Conservation (phyloP, 306 rosid genomes). For the Abrus precatorius region DNA sequence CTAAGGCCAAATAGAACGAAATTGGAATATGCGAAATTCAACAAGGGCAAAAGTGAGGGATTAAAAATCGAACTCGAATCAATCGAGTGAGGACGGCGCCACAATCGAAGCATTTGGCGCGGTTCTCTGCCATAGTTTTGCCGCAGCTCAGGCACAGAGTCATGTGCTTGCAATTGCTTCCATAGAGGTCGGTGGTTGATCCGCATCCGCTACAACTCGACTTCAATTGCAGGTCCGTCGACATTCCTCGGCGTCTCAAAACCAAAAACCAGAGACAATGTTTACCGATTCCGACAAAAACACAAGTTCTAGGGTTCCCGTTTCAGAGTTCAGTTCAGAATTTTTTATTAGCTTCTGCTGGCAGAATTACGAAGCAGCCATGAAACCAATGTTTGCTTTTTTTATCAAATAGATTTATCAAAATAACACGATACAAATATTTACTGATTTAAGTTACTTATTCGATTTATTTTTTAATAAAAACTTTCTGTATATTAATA, state of each 20-base stretch:
- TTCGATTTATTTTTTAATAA: too few relatives aligned
- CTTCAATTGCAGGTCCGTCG: slow-evolving; percentile 70
- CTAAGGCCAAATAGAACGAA: not conserved
- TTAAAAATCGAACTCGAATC: slow-evolving; percentile 72
- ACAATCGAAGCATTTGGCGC: slow-evolving; percentile 78
- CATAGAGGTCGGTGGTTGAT: slow-evolving; percentile 81
- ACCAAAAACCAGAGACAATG: not conserved
- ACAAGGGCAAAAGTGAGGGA: not conserved
- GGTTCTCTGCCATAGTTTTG: slow-evolving; percentile 83
- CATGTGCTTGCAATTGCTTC: slow-evolving; percentile 97
- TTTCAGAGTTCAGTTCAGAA: not conserved
- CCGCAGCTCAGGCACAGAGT: slow-evolving; percentile 87
- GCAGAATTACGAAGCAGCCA: not conserved
- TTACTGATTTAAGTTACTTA: too few relatives aligned
- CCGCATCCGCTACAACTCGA: slow-evolving; percentile 83
- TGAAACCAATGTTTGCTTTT: not conserved
- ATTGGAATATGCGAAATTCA: not conserved
- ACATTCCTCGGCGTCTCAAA: slow-evolving; percentile 43
- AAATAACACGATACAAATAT: too few relatives aligned
- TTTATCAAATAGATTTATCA: not conserved
- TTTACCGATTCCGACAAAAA: not conserved
- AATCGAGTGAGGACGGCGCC: slow-evolving; percentile 77
- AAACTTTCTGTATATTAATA: too few relatives aligned
- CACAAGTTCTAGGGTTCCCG: slow-evolving; percentile 30
- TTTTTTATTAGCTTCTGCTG: slow-evolving; percentile 1